Evolutionary conservation across 306 rosid genomes (phyloP), one percentile per base, ranked within the genome.

Genomic region (Trifolium repens): DNA sequence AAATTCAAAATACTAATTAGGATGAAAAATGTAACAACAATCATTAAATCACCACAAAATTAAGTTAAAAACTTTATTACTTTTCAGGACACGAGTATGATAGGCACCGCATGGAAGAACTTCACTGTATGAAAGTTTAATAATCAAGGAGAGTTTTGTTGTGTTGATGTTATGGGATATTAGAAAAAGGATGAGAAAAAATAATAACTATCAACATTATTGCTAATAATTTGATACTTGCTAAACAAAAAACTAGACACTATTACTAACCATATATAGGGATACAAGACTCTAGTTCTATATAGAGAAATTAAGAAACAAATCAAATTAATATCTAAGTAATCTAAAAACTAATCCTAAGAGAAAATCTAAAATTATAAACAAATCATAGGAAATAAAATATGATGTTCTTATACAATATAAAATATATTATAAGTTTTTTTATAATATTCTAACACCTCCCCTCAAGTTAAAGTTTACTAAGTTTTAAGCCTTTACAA

Each of bases 51-150:
- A 44, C 40, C 35, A 17, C 7, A 59, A 35, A 37, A 37, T 10
- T 43, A 70, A 55, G 27, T 27, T 63, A 42, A 76, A 72, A 76
- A 46, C 66, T 35, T 66, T 61, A 66, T 87, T 88, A 77, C 85
- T 53, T 81, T 83, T 85, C 72, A 82, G 42, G 77, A 78, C 86
- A 80, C 89, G 81, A 4, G 85, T 88, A 83, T 84, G 91, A 75
- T 80, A 78, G 63, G 30, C 17, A 67, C 26, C 47, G 5, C 22
- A 39, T 67, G 47, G 34, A 76, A 76, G 34, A 76, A 76, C 93
- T 74, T 79, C 78, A 42, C 1, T 81, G 73, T 60, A 69, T 5
- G 83, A 77, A 5, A 75, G 39, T 35, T 35, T 37, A 37, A 37
- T 37, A 37, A 7, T 37, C 42, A 37, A 37, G 9, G 83, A 75